Evolutionary conservation across 495 filamentous ascomycete genomes (phyloP), one percentile per base, ranked within the genome.

Genomic region (Penicillium chermesinum): DNA sequence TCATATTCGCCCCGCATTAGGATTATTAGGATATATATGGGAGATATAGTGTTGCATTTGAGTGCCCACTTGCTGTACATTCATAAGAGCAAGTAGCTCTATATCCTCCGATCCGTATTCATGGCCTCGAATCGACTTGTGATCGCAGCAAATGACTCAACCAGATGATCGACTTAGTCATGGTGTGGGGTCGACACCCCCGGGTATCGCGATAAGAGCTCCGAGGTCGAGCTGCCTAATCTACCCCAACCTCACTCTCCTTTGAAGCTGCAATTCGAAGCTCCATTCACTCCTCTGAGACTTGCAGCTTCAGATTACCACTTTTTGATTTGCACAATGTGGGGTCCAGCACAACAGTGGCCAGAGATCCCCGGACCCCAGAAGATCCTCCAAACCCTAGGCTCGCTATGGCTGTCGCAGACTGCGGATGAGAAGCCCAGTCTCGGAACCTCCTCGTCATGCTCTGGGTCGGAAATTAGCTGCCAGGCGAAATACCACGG

Each of bases 401-500:
- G 66, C 37, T 60, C 70, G 14, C 46, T 72, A 16, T 59, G 67
- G 36, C 51, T 73, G 32, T 58, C 62, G 3, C 53, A 60, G 4
- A 38, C 62, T 1, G 38, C 54, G 17, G 49, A 45, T 20, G 53
- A 52, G 19, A 44, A 54, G 32, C 17, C 35, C 22, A 41, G 37
- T 34, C 38, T 21, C 14, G 49, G 50, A 38, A 53, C 15, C 41
- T 52, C 27, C 30, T 49, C 37, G 15, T 53, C 70, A 46, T 85
- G 81, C 54, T 48, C 71, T 9, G 70, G 69, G 15, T 58, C 74
- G 0, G 79, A 82, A 54, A 54, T 81, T 15, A 82, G 79, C 58
- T 85, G 81, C 55, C 72, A 80, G 43, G 76, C 78, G 39, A 71
- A 71, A 2, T 80, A 74, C 27, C 63, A 64, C 42, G 73, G 77